Evolutionary conservation across 192 early-diverging fungal genomes (phyloP), one percentile per base, ranked within the genome.

Genomic region (Coemansia sp.): DNA sequence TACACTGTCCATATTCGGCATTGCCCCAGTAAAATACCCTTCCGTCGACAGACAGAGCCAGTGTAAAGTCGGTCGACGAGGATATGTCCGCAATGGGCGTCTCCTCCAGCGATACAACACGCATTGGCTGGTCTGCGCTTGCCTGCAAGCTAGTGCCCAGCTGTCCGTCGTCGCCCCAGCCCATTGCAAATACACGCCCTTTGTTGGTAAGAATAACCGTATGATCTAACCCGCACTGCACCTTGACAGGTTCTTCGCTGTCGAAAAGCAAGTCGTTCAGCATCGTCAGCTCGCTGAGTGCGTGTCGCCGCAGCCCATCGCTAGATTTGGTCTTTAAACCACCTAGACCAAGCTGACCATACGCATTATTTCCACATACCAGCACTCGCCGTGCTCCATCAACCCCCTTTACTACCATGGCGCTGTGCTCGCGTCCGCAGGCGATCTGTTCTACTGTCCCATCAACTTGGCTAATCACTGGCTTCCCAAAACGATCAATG

Each of bases 81-180:
- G 85, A 76, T 36, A 90, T 73, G 25, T 85, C 68, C 11, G 64
- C 60, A 18, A 89, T 67, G 0, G 67, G 55, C 31, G 63, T 66
- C 1, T 66, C 67, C 17, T 74, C 77, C 40, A 86, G 60, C 3
- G 70, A 68, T 20, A 76, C 60, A 7, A 89, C 78, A 21, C 63
- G 23, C 21, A 79, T 77, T 18, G 88, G 89, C 4, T 55, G 38
- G 9, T 60, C 53, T 20, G 68, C 67, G 42, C 83, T 82, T 4
- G 60, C 62, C 21, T 74, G 77, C 5, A 71, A 77, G 1, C 87
- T 87, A 17, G 84, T 63, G 12, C 88, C 88, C 26, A 90, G 68
- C 74, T 90, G 89, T 7, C 89, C 89, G 60, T 90, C 89, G n/a
- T 87, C 81, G 14, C 87, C 84, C 89, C 89, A 90, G 34, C 89